Evolutionary conservation across 352 stramenopile species (phyloP), one percentile per base, ranked within the genome.

Genomic region (Globisporangium mamillatum): DNA sequence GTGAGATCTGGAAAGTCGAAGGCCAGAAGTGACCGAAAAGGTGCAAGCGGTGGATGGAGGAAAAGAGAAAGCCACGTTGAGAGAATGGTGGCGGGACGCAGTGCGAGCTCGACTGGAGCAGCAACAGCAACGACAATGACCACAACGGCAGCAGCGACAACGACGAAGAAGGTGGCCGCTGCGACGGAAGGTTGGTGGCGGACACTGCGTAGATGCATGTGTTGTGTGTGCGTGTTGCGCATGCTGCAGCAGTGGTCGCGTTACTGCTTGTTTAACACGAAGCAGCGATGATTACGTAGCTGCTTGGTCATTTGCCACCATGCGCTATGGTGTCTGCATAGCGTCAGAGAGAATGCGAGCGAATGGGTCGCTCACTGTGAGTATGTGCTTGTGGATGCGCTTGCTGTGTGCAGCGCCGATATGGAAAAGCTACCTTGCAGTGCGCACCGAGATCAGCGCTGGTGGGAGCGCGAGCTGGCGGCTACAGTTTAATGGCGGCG

Each of bases 371-470:
- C 29, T 18, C 18, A 27, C 18, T n/a, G 34, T 41, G 27, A 20
- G 6, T 54, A 14, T 68, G 24, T 46, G 34, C 50, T 14, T 38
- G 24, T 48, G 29, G 4, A 32, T 52, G 50, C 4, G 62, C 63
- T 24, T 46, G 53, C 29, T 29, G 20, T 27, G 29, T 29, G 22
- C 54, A 90, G 84, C 84, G 24, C 82, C 78, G 25, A 79, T 90
- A n/a, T 92, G 84, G 84, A 89, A 85, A 64, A 75, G 65, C 46
- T 92, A 92, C 64, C 60, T 92, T 50, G 70, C 74, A 53, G 73
- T 83, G 14, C 81, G 84, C 52, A 75, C 69, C 10, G 74, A 75
- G 25, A 38, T 53, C 29, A 62, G 56, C 55, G 20, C 24, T 8
- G 9, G 16, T 1, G 38, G 25, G n/a, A 66, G 7, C 29, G 29